Evolutionary conservation across 2,329 filamentous ascomycete genomes (phyloP), one percentile per base, ranked within the genome.

Genomic region (Colletotrichum navitas): DNA sequence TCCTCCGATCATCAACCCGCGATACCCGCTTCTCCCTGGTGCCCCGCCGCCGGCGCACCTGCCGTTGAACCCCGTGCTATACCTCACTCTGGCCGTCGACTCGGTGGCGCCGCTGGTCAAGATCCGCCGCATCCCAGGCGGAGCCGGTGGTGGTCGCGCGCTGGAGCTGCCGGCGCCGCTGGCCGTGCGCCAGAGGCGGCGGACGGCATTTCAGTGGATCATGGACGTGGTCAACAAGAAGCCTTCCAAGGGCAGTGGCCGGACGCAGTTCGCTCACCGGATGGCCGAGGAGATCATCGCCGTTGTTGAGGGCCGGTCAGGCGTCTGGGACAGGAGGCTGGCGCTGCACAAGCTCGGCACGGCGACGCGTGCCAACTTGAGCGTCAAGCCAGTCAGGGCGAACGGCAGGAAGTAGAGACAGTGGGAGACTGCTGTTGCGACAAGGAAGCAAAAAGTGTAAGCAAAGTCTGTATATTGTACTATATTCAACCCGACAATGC

Each of bases 11-110:
- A 86, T 92, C 79, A 93, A 91, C 80, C 89, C 93, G 29, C 83
- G 87, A 71, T 91, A 89, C 65, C 91, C 92, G 21, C 89, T 96
- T 39, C 85, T 95, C 43, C 92, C 94, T 2, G 93, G 93, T 68
- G 87, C 91, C 1, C 94, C 95, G 1, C 93, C 94, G 1, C 86
- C 93, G 32, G 85, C 88, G 5, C 91, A 95, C 76, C 91, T 99
- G 12, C 94, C 96, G 3, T 89, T 97, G 41, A 93, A 98, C 81
- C 96, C 96, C 1, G 87, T 97, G 66, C 88, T 93, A 66, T 99
- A 98, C 84, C 91, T 99, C 59, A 94, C 92, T 16, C 87, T 97
- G 41, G 94, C 95, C 41, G 91, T 99, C 77, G 96, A 99, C 86
- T 97, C 94, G 12, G 92, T 99, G 32, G 94, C 95, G 1, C 96